Base-by-base conservation (phyloP, 208 protist species). In the Spironucleus salmonicida region DNA sequence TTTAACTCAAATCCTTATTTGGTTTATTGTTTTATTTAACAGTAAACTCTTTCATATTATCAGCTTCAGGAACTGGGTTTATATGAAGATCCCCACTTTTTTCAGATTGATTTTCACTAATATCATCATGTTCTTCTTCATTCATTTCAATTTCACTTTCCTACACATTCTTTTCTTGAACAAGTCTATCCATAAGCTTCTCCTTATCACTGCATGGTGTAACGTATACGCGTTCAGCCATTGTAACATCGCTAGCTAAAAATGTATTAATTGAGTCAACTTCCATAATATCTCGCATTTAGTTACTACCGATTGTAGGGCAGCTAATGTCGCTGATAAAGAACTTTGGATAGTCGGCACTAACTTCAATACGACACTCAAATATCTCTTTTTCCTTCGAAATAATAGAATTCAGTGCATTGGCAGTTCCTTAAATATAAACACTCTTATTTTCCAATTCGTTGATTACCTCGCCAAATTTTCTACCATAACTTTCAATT, bases 251-350 rank as follows among this genome's bases (percentile, higher is more conserved):
- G 15, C 64, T 35, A 29, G 38, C 23, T 57, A 71, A 38, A n/a
- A 71, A 71, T 40, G 13, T 35, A 38, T 71, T 71, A 27, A 71
- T n/a, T n/a, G 7, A 42, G n/a, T 71, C 64, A 71, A 71, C 64
- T 9, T 71, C 34, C 30, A 71, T 19, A 40, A 71, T 71, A 71
- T 71, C 64, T 42, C 64, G 7, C 9, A 71, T 7, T 45, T 71
- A 35, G 64, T 15, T 57, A 35, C 19, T 45, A 57, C 11, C 34
- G 2, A 71, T 38, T 38, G 13, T 71, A 23, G 64, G 64, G n/a
- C 64, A 45, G 7, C 19, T 45, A 45, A 38, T 38, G 38, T 71
- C 64, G 45, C 32, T 15, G 7, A 71, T 71, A n/a, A 45, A 71
- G 38, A 71, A 71, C 34, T 42, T 71, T n/a, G 64, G 64, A 38